A percentile compares a stretch with the other conserved stretches of the same genome.
These are phyloP conservation scores for Diplocarpon mali DNA, from an alignment of 2,329 filamentous ascomycete genomes.

Conservation along the genomic window DNA sequence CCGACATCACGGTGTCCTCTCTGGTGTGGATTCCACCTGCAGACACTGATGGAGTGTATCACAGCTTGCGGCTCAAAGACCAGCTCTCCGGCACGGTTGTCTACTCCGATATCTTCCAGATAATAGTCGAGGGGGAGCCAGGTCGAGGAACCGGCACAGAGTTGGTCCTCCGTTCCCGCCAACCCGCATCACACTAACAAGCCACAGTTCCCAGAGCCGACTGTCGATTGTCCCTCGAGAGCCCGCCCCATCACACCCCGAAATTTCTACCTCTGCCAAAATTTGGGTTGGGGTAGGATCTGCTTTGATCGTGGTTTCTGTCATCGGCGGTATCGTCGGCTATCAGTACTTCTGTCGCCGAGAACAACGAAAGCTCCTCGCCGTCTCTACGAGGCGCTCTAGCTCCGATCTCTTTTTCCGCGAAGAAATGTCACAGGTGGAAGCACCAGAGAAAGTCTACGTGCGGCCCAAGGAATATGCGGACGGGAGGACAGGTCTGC, in stretches of 20 bases:
- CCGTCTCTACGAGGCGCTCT: not conserved
- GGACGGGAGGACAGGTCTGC: no score
- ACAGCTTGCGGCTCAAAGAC: constrained; percentile 4
- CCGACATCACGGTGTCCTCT: not conserved
- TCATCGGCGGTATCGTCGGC: not conserved
- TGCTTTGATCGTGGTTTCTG: not conserved
- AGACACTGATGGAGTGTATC: not conserved
- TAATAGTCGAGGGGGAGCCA: not conserved
- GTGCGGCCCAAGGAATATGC: no score
- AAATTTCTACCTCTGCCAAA: constrained; percentile 1
- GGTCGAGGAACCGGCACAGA: not conserved
- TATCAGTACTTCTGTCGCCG: not conserved
- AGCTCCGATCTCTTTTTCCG: no score
- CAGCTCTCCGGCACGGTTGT: not conserved
- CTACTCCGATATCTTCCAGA: constrained; percentile 1
- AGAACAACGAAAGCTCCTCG: not conserved
- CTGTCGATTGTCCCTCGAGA: not conserved
- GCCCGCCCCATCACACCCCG: constrained; percentile 1
- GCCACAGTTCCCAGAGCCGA: not conserved
- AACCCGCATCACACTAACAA: not conserved
- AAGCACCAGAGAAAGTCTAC: no score
- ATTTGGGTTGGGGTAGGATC: constrained; percentile 2
- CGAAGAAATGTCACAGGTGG: no score
- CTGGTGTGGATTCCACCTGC: constrained; percentile 4
- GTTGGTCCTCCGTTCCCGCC: not conserved